Evolutionary conservation across 2,329 filamentous ascomycete genomes (phyloP).

Genomic region (Claviceps pazoutovae): DNA sequence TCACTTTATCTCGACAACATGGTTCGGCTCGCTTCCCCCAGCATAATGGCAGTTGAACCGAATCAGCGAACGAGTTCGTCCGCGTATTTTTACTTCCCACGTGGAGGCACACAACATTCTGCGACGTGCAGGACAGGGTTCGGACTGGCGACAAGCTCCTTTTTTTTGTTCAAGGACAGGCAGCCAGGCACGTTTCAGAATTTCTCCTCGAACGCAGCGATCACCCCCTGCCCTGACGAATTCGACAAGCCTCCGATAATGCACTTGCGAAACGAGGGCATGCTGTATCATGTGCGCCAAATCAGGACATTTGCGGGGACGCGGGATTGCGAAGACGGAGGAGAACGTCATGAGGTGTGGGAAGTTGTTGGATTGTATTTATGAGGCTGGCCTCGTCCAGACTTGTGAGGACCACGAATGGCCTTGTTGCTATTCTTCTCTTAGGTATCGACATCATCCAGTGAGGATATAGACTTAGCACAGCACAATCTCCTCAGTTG

Average conservation of each 20-base stretch:
- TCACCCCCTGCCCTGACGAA: not conserved
- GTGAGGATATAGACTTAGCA: not conserved
- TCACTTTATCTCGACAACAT: not conserved
- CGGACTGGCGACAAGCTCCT: not conserved
- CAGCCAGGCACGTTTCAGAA: not conserved
- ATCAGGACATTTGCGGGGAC: not conserved
- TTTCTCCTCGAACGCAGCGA: not conserved
- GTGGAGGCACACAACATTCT: not conserved
- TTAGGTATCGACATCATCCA: not conserved
- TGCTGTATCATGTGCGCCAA: not conserved
- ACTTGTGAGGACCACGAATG: not conserved
- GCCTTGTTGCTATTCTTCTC: not conserved
- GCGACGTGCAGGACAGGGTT: not conserved
- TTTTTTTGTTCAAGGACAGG: not conserved
- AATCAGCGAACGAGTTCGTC: not conserved
- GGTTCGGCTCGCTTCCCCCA: not conserved
- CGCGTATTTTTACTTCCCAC: not conserved
- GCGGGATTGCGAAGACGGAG: not conserved
- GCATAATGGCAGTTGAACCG: not conserved
- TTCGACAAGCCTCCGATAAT: not conserved
- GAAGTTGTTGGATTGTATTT: not conserved
- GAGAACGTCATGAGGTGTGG: not conserved
- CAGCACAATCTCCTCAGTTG: not conserved
- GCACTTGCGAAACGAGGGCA: not conserved
- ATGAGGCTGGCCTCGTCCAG: not conserved